Percentiles rank a stretch among this genome's conserved stretches.
phyloP scores from a whole-genome alignment of 1,139 yeast genomes.

The Protomyces inouyei region DNA sequence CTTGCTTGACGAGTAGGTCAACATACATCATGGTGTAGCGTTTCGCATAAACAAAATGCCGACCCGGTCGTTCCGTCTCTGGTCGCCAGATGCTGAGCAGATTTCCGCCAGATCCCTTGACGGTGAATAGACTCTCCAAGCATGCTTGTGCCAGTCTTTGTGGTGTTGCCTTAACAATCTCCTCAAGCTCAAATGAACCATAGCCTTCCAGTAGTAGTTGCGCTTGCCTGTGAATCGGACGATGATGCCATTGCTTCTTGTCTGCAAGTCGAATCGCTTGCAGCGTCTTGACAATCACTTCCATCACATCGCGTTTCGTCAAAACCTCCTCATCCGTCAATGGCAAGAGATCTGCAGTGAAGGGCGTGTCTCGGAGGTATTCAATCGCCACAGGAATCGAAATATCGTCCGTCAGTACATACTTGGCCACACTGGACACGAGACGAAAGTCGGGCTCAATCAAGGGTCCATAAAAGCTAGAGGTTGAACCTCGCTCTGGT shows the following conservation, averaged over 20 bases:
- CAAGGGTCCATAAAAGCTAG: slow-evolving; percentile 48
- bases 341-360: slow-evolving; percentile 4
- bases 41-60: slow-evolving; percentile 74
- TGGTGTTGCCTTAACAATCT: slow-evolving; percentile 53
- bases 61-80: slow-evolving; percentile 85
- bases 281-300: neutral
- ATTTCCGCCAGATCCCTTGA: slow-evolving; percentile 64
- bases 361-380: slow-evolving; percentile 40
- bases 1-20: slow-evolving; percentile 50
- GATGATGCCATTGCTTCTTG: slow-evolving; percentile 88
- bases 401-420: slow-evolving; percentile 36
- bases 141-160: slow-evolving; percentile 49
- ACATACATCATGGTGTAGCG: slow-evolving; percentile 65
- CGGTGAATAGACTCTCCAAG: slow-evolving; percentile 46
- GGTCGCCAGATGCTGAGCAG: slow-evolving; percentile 89
- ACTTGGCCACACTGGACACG: slow-evolving; percentile 56
- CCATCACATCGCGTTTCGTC: slow-evolving; percentile 28
- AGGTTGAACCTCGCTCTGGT: slow-evolving; percentile 35
- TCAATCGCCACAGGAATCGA: slow-evolving; percentile 42
- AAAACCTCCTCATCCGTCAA: neutral
- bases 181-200: slow-evolving; percentile 44
- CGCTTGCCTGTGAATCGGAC: slow-evolving; percentile 73
- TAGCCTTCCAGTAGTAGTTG: slow-evolving; percentile 40
- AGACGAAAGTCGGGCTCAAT: slow-evolving; percentile 47
- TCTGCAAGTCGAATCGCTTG: slow-evolving; percentile 50